Base-by-base conservation (phyloP, 345 rosid species). In the Aegle marmelos region DNA sequence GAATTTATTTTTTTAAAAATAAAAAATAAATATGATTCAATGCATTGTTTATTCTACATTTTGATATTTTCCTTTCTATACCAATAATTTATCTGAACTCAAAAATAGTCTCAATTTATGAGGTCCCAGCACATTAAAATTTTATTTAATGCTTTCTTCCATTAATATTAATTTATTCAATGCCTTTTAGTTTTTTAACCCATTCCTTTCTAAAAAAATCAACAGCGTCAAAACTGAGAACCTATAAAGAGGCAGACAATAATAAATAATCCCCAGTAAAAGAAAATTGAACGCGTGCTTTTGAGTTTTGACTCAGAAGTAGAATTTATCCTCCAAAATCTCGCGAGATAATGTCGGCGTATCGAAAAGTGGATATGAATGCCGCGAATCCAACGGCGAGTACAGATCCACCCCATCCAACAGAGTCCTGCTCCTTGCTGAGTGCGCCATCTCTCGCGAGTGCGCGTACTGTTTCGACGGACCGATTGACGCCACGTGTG, bases 321-420 rank as follows among this genome's bases (percentile, higher is more conserved):
- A 6, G 2, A 11, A 17, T 33, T 74, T 63, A 5, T 31, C 19
- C n/a, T 8, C 69, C 8, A 80, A 73, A 63, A 70, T 79, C 64
- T 71, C 87, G 86, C 86, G 89, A 87, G 61, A 86, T 67, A 78
- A 82, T 89, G 92, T 87, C 90, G 92, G 92, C 84, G 88, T 34
- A 70, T 68, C 79, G 72, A 64, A 54, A 45, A 25, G 11, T 8
- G 19, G 25, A 67, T 25, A 3, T 67, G 24, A 73, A 70, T n/a
- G 65, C 25, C 9, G 60, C 71, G 53, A 72, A 80, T 65, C 76
- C 1, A 37, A 65, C 78, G 84, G 80, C 80, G 74, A 41, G 73
- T 4, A 54, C 37, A n/a, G 41, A 37, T 50, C 48, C 50, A 41
- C 50, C 16, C 50, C 27, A 14, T 39, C 31, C 70, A 5, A 17